These are phyloP conservation scores for Phytopythium chamaehyphon DNA, from an alignment of 352 stramenopile genomes.

Conservation along the genomic window DNA sequence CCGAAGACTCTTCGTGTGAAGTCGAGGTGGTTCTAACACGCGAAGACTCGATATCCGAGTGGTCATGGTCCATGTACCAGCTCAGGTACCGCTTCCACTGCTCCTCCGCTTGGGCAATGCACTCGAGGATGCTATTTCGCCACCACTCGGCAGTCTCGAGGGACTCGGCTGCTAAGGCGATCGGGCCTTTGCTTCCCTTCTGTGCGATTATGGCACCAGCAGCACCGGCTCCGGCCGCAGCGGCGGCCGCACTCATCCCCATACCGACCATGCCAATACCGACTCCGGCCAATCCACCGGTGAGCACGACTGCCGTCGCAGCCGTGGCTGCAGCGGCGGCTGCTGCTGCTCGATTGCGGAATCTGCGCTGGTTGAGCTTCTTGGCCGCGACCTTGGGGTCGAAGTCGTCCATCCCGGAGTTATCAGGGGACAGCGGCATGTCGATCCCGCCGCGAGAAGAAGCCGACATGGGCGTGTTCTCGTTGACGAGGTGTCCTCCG, in stretches of 20 bases:
- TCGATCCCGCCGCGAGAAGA: slow-evolving; percentile 23
- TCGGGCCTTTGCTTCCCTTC: slow-evolving; percentile 61
- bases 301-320: slow-evolving; percentile 74
- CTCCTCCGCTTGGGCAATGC: slow-evolving; percentile 77
- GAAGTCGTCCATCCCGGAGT: slow-evolving; percentile 20
- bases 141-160: slow-evolving; percentile 82
- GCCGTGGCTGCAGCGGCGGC: slow-evolving; percentile 69
- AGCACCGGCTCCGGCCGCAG: slow-evolving; percentile 66
- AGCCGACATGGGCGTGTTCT: slow-evolving; percentile 17
- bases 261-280: slow-evolving; percentile 76
- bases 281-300: slow-evolving; percentile 68
- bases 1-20: background rate
- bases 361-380: slow-evolving; percentile 44
- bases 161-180: slow-evolving; percentile 77
- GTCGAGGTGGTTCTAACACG: background rate
- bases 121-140: slow-evolving; percentile 83
- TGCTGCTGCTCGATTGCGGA: slow-evolving; percentile 58
- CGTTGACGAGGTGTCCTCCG: slow-evolving; percentile 1
- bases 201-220: slow-evolving; percentile 70
- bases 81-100: slow-evolving; percentile 84
- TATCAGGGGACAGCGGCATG: slow-evolving; percentile 29
- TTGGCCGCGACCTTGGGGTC: slow-evolving; percentile 45
- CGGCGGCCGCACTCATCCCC: slow-evolving; percentile 73
- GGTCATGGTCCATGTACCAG: slow-evolving; percentile 81
- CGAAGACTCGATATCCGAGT: slow-evolving; percentile 24